Percentiles rank a stretch among this genome's conserved stretches.
These are phyloP conservation scores for Sonneratia alba DNA, from an alignment of 345 rosid genomes.

Conservation along the genomic window DNA sequence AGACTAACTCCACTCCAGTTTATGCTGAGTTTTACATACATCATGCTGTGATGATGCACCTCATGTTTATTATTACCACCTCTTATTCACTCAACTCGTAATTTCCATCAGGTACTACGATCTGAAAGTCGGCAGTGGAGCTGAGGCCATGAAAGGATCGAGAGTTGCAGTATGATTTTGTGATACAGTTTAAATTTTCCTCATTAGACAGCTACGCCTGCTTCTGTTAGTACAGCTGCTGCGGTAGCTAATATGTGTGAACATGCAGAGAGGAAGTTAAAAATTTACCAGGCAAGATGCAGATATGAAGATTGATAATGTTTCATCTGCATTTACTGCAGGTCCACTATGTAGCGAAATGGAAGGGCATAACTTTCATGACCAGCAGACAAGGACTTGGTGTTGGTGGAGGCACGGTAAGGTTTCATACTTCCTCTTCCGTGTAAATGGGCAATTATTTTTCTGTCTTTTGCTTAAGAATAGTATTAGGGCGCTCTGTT, in stretches of 20 bases:
- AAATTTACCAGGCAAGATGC: not conserved
- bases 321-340: constrained; percentile 13
- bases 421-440: constrained; percentile 6
- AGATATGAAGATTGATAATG: not conserved
- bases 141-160: constrained; percentile 77
- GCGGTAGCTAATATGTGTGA: not conserved
- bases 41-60: not conserved
- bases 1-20: not conserved
- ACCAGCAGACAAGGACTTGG: constrained; percentile 96
- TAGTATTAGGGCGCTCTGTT: not conserved
- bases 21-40: not conserved
- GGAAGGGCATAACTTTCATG: constrained; percentile 94
- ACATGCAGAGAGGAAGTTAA: not conserved
- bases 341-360: constrained; percentile 97
- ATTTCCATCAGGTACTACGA: constrained; percentile 70
- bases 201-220: not conserved
- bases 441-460: not conserved
- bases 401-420: constrained; percentile 94
- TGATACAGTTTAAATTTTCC: constrained; percentile 36
- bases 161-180: constrained; percentile 96
- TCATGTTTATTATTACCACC: not conserved
- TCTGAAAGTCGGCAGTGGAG: constrained; percentile 73
- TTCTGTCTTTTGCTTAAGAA: not conserved
- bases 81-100: constrained; percentile 1
- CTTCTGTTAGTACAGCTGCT: not conserved